Conservation (phyloP, 2,329 filamentous ascomycete species). For the Pseudocercospora crystallina region DNA sequence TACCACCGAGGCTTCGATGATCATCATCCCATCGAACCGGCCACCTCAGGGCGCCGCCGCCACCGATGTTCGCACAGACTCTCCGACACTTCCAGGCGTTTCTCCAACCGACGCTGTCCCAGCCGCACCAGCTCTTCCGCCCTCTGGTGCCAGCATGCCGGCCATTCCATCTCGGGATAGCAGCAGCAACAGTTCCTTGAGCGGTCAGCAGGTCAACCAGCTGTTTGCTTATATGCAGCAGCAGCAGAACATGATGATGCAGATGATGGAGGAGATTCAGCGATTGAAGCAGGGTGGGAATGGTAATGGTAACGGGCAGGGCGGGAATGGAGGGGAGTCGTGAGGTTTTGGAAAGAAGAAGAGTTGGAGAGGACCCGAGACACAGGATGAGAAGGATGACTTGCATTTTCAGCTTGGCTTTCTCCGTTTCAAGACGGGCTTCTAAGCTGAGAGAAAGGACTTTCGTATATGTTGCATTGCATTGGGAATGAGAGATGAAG, state of each 20-base stretch:
- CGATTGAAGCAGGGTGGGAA: slow-evolving; percentile 10
- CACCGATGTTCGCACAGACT: not conserved
- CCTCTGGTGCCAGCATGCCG: not conserved
- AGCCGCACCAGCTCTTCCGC: not conserved
- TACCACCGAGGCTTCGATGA: slow-evolving; percentile 15
- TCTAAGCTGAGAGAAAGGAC: too few relatives aligned
- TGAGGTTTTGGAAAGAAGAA: not conserved
- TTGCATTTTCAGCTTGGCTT: too few relatives aligned
- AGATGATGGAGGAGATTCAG: slow-evolving; percentile 21
- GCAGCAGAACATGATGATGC: slow-evolving; percentile 16
- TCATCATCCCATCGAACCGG: slow-evolving; percentile 14
- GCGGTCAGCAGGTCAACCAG: not conserved
- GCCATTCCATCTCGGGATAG: not conserved
- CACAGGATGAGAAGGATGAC: not conserved
- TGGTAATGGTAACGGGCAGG: not conserved
- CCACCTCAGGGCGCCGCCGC: not conserved
- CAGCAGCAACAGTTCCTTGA: too few relatives aligned
- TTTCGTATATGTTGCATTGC: too few relatives aligned
- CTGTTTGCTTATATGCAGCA: slow-evolving; percentile 14
- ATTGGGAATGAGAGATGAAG: too few relatives aligned
- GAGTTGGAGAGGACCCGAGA: not conserved
- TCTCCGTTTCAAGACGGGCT: too few relatives aligned
- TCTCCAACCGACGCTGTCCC: not conserved
- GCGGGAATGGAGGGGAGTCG: not conserved
- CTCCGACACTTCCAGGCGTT: slow-evolving; percentile 1